These are phyloP conservation scores for Rhizomucor miehei DNA, from an alignment of 371 early-diverging fungal genomes.

Conservation along the genomic window DNA sequence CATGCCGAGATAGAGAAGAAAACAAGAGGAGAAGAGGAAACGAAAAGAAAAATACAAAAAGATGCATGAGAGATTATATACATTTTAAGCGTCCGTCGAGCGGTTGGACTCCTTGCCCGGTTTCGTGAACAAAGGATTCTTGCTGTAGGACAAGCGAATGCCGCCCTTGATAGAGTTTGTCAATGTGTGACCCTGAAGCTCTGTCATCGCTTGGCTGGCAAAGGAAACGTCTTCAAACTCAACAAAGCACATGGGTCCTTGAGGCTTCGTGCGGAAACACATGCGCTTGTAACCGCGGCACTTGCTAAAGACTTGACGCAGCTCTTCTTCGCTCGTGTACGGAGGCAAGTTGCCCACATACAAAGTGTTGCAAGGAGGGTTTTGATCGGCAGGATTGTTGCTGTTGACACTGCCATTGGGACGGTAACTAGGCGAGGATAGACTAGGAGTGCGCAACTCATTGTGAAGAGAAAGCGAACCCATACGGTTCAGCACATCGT, in stretches of 20 bases:
- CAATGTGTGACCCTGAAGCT: slow-evolving; percentile 79
- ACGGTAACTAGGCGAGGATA: slow-evolving; percentile 16
- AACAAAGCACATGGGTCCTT: slow-evolving; percentile 93
- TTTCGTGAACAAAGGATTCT: slow-evolving; percentile 85
- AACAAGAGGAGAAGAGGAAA: neutral
- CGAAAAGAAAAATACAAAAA: neutral
- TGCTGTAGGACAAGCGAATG: slow-evolving; percentile 90
- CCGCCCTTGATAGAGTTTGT: slow-evolving; percentile 90
- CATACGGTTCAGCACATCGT: slow-evolving; percentile 14
- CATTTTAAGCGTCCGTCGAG: slow-evolving; percentile 1
- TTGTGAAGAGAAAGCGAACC: slow-evolving; percentile 8
- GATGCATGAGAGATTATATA: slow-evolving; percentile 2
- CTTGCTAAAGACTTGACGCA: slow-evolving; percentile 73
- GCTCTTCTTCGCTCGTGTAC: slow-evolving; percentile 84
- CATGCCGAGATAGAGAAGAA: neutral
- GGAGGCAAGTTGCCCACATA: slow-evolving; percentile 93
- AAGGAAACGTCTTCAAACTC: slow-evolving; percentile 90
- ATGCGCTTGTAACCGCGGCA: slow-evolving; percentile 87
- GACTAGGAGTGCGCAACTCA: slow-evolving; percentile 12
- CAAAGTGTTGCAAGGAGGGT: slow-evolving; percentile 95
- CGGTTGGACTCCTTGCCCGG: slow-evolving; percentile 24
- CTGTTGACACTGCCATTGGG: slow-evolving; percentile 6
- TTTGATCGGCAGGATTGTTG: slow-evolving; percentile 62
- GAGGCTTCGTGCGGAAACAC: slow-evolving; percentile 80
- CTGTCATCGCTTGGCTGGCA: slow-evolving; percentile 84